Base-by-base conservation (phyloP, 306 rosid species). In the Betula pendula region DNA sequence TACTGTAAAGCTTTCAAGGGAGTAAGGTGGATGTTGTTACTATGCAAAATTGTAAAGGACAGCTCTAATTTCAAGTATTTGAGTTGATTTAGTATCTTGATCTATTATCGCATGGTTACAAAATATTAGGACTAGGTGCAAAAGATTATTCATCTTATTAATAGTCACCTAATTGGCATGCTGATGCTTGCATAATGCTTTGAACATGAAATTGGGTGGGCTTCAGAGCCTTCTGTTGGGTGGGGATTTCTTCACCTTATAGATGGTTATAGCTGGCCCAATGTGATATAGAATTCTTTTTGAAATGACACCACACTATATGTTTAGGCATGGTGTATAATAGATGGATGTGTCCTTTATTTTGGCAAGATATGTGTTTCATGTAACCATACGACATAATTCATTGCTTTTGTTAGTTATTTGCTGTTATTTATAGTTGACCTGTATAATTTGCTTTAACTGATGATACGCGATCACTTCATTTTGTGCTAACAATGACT, bases 21-120 rank as follows among this genome's bases (percentile, higher is more conserved):
- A 62, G 38, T 62, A 62, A 16, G 22, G 68, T 62, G 4, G 44
- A 62, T 14, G 17, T 62, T 31, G 15, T 62, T 29, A 62, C 16
- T 15, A 62, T 35, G 10, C 45, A 8, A 38, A 33, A 63, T 16
- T 63, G 10, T 7, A 65, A 38, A 35, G 27, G 25, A 65, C 19
- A 65, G 38, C 70, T 65, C 13, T 35, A 35, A 65, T 35, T 35
- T 65, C 47, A 33, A 63, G 45, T 60, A 24, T 59, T 59, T 63
- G 47, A 17, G 45, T 63, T 31, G 70, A 63, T 63, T 6, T 63
- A 19, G 70, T 33, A 59, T 5, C 45, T 35, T 63, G 70, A 24
- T 19, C 22, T 35, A 33, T 10, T 16, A 33, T 63, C n/a, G 5
- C 45, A 1, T 35, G 70, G 48, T 65, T 65, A 38, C 16, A 63